These are phyloP conservation scores for Mycena citricolor DNA, from an alignment of 1,284 basidiomycete genomes.

Conservation along the genomic window DNA sequence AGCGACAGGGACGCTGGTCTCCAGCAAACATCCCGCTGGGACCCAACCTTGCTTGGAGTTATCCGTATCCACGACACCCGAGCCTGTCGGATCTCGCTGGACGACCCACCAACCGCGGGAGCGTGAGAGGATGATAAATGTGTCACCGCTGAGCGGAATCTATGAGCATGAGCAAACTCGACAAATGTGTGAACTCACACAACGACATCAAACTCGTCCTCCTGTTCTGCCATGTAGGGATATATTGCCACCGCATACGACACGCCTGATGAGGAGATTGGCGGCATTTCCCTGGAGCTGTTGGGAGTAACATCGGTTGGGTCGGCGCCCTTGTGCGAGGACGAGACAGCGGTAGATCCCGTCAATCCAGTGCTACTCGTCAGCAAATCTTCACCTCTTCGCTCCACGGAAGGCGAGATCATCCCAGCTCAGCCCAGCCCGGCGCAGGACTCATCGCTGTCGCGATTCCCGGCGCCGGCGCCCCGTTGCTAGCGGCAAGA, in stretches of 20 bases:
- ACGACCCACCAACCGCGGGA: conserved; percentile 99
- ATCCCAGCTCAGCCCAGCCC: conserved; percentile 70
- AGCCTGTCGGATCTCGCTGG: conserved; percentile 87
- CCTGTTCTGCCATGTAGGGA: conserved; percentile 94
- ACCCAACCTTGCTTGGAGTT: conserved; percentile 83
- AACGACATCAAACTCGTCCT: conserved; percentile 96
- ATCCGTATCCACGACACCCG: conserved; percentile 77
- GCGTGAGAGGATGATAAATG: conserved; percentile 91
- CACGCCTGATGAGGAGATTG: conserved; percentile 55
- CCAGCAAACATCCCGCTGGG: conserved; percentile 90
- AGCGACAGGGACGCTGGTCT: conserved; percentile 81
- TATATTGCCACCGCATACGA: conserved; percentile 91
- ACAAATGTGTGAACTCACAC: no score
- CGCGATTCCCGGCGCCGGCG: conserved; percentile 37
- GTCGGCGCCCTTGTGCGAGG: conserved; percentile 21
- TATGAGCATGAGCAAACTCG: conserved; percentile 5
- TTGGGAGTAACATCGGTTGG: conserved; percentile 16
- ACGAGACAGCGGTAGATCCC: conserved; percentile 6
- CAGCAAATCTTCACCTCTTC: conserved; percentile 19
- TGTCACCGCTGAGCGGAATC: conserved; percentile 63
- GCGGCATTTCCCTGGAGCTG: conserved; percentile 47
- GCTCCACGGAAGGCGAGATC: conserved; percentile 57
- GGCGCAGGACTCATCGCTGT: conserved; percentile 59
- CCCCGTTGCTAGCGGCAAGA: conserved; percentile 13
- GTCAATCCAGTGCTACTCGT: conserved; percentile 39